Evolutionary conservation across 495 filamentous ascomycete genomes (phyloP).

Genomic region (Neurospora sp.): DNA sequence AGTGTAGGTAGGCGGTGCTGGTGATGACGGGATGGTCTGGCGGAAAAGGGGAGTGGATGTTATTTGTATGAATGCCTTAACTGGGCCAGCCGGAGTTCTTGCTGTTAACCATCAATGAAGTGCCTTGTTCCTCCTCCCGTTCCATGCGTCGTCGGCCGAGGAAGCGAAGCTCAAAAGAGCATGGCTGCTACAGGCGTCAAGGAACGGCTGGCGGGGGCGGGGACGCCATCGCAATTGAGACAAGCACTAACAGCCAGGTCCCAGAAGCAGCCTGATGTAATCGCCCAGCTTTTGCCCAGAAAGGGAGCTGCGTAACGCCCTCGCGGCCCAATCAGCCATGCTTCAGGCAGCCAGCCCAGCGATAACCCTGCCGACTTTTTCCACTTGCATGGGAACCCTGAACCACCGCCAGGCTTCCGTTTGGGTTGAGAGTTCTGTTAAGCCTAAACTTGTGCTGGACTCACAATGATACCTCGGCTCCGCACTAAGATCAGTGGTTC

Average conservation of each 20-base stretch:
- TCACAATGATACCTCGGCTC: neutral
- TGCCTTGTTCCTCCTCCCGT: neutral
- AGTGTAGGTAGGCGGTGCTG: neutral
- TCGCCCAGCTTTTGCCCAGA: constrained; percentile 4
- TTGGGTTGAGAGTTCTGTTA: neutral
- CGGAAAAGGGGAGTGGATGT: neutral
- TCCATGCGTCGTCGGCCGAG: neutral
- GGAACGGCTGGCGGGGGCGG: neutral
- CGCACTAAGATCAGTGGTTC: neutral
- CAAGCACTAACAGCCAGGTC: neutral
- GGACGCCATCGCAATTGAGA: neutral
- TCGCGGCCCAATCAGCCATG: constrained; percentile 18
- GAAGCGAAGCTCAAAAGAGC: neutral
- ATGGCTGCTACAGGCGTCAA: neutral
- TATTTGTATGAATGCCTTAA: neutral
- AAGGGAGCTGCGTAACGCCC: constrained; percentile 19
- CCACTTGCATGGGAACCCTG: neutral
- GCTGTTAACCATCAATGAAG: neutral
- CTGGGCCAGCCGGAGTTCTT: neutral
- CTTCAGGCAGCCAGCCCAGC: constrained; percentile 16
- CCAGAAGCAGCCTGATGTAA: constrained; percentile 16
- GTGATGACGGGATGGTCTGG: constrained; percentile 4
- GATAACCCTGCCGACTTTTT: neutral
- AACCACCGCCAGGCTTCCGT: neutral
- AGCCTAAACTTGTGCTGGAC: neutral